Evolutionary conservation across 495 filamentous ascomycete genomes (phyloP).

Genomic region (Aspergillus olivimuriae): DNA sequence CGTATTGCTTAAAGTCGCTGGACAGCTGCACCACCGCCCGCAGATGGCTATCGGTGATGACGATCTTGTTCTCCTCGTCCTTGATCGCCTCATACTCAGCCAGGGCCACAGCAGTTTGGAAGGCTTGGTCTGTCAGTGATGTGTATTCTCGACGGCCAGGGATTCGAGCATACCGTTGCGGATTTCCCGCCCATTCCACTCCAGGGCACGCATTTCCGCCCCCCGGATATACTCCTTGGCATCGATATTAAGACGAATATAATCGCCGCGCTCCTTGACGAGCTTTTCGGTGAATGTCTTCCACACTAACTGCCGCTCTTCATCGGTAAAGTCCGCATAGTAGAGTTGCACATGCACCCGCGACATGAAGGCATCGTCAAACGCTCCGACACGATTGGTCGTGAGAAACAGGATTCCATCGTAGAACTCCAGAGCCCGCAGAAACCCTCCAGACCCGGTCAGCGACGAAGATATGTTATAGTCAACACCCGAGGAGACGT

Average conservation of each 20-base stretch:
- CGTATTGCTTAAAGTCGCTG: background rate
- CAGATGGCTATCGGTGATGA: background rate
- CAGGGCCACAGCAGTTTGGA: background rate
- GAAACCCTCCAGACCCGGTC: no score
- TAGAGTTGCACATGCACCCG: constrained; percentile 10
- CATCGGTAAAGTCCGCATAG: background rate
- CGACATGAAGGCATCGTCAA: constrained; percentile 47
- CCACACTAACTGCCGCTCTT: background rate
- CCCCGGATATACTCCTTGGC: background rate
- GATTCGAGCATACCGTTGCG: no score
- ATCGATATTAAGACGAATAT: background rate
- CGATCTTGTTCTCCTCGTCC: background rate
- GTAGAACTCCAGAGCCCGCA: constrained; percentile 48
- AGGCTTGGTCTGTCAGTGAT: no score
- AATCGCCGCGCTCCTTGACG: background rate
- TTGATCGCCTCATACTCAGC: background rate
- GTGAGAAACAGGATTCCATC: constrained; percentile 46
- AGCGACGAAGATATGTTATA: no score
- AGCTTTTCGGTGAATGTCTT: background rate
- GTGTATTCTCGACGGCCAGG: no score
- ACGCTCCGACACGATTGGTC: constrained; percentile 41
- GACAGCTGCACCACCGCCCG: background rate
- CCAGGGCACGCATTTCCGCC: background rate
- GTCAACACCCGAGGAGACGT: no score
- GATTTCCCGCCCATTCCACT: background rate